Percentiles rank a stretch among this genome's conserved stretches.
Conservation (phyloP, 129 eudicot genomes). For the Solidago caesia region DNA sequence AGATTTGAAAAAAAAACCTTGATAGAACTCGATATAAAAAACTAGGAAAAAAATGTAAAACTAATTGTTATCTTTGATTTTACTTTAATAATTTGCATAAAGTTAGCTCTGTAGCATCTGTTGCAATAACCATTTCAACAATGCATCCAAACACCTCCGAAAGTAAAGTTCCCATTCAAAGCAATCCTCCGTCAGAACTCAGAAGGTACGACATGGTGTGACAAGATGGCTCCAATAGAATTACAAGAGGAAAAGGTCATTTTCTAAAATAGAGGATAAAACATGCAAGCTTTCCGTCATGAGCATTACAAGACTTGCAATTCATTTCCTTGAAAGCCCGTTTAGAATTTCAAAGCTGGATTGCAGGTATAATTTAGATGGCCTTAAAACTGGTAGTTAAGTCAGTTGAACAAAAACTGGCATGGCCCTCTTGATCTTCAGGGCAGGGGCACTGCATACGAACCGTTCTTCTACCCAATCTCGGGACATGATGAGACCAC, state of each 20-base stretch:
- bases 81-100: background rate
- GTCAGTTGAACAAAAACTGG: background rate
- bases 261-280: background rate
- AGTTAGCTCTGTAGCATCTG: too few relatives aligned
- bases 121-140: background rate
- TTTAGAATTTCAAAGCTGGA: background rate
- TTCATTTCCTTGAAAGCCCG: constrained; percentile 12
- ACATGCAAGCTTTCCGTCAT: background rate
- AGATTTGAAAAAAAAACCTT: too few relatives aligned
- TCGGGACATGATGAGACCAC: background rate
- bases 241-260: background rate
- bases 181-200: background rate
- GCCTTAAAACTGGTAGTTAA: background rate
- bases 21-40: too few relatives aligned
- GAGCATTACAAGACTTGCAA: constrained; percentile 10
- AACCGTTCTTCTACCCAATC: background rate
- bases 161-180: background rate
- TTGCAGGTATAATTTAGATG: background rate
- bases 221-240: background rate
- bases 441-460: background rate
- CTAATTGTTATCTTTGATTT: background rate
- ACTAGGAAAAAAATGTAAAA: too few relatives aligned
- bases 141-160: background rate
- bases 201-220: background rate
- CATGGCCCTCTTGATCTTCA: background rate